These are phyloP conservation scores for Suillus brevipes DNA, from an alignment of 768 basidiomycete genomes.

Conservation along the genomic window DNA sequence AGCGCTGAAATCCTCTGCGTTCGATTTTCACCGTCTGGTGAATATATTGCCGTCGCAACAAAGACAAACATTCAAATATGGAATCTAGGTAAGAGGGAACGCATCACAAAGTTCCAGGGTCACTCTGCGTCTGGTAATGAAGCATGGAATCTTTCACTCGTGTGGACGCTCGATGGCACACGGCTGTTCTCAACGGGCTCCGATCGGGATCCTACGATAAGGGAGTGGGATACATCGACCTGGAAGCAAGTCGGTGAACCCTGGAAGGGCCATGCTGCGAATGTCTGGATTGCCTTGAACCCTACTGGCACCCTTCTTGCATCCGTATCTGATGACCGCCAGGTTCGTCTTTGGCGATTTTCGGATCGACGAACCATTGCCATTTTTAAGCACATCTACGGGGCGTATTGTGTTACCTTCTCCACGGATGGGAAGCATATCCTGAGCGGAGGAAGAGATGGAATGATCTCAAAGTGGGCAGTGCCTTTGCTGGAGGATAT, in stretches of 20 bases:
- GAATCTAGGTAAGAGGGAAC: background rate
- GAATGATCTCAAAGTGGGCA: background rate
- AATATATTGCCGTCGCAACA: background rate
- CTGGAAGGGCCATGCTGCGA: background rate
- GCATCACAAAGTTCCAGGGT: background rate
- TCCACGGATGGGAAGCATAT: background rate
- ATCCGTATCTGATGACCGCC: background rate
- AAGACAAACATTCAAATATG: background rate
- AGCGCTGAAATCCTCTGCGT: background rate
- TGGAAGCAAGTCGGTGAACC: background rate
- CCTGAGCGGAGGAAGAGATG: background rate
- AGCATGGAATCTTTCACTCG: background rate
- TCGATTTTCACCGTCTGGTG: background rate
- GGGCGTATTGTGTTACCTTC: background rate
- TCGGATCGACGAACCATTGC: background rate
- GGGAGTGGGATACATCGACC: background rate
- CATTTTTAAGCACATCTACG: background rate
- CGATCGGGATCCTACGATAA: background rate
- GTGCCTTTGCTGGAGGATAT: background rate
- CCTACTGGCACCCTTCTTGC: background rate
- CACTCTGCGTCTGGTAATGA: background rate
- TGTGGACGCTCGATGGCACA: background rate
- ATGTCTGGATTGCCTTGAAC: background rate
- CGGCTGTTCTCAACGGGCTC: background rate
- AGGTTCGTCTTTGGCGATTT: background rate